Base-by-base conservation (phyloP, 2,329 filamentous ascomycete species). In the Geosmithia flava region DNA sequence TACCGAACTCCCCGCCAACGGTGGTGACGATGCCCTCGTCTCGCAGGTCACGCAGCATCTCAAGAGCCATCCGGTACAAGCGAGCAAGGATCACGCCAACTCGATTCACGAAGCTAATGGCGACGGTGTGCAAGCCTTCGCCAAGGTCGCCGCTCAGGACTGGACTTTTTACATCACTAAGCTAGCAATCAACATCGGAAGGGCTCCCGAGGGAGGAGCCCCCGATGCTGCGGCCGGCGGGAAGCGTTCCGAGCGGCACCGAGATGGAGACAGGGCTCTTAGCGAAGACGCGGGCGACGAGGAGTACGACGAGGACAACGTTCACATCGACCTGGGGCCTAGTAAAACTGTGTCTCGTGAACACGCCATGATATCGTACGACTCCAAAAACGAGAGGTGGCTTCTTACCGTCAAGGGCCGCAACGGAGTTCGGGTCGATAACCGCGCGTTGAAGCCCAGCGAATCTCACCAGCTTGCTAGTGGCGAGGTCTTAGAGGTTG, bases 401-500 rank as follows among this genome's bases (percentile, higher is more conserved):
- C 83, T 84, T 58, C 78, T 98, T 47, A 71, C 80, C 42, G 87
- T 95, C 53, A 90, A 91, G 60, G 93, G 93, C 19, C 85, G 93
- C 55, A 98, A 98, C 62, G 89, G 90, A 27, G 77, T 95, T 44
- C 87, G 87, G 58, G 72, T 97, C 20, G 87, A 98, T 62, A 87
- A 87, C 51, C 68, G 69, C 46, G 70, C 77, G 19, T 68, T 94
- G 49, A 85, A 85, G 58, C 75, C 82, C 47, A 83, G 84, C 13
- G 69, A 75, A 40, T 74, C 79, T 37, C 76, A 80, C 33, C 69
- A 78, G 29, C 74, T 98, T 23, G 79, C 80, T 42, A 95, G 90
- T 57, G 93, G 93, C 50, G 83, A 91, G 61, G 87, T 97, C 42
- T 83, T 98, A 50, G 89, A 95, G 59, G 87, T 97, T 59, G 85